Evolutionary conservation across 2,329 filamentous ascomycete species (phyloP), one percentile per base, ranked within the genome.

Genomic region (Colletotrichum sp.): DNA sequence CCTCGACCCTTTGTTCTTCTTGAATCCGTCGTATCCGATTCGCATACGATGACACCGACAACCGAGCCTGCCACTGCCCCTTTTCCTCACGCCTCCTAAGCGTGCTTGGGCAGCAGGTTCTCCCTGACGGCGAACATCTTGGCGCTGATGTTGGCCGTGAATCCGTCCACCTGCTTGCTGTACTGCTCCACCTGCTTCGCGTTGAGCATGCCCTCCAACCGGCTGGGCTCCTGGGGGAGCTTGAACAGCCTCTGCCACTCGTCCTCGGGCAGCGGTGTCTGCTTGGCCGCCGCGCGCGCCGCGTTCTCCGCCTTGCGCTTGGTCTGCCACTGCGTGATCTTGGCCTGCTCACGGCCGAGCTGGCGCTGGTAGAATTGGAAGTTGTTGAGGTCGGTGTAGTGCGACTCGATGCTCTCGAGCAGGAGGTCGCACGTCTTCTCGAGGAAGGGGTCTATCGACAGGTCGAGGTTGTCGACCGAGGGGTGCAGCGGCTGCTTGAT

Each of bases 211-310:
- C 94, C 95, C 89, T 99, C 96, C 80, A 99, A 89, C 80, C 96
- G 91, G 87, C 94, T 98, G 72, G 97, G 96, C 89, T 99, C 96
- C 84, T 95, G 93, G 30, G 97, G 97, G 80, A 99, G 92, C 92
- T 99, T 99, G 92, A 99, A 99, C 81, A 99, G 90, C 84, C 95
- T 94, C 88, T 98, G 95, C 96, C 96, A 99, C 90, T 99, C 97
- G 82, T 99, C 96, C 88, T 99, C 97, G 48, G 97, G 96, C 66
- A 99, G 92, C 48, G 92, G 93, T 55, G 94, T 86, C 87, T 99
- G 96, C 91, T 99, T 99, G 80, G 96, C 94, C 48, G 95, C 92
- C 73, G 91, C 90, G 74, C 97, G 92, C 76, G 93, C 94, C 34
- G 94, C 93, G 84, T 99, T 99, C 91, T 99, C 97, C 18, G 95